phyloP scores from a whole-genome alignment of 805 yeast species.

The Ogataea methanolica region DNA sequence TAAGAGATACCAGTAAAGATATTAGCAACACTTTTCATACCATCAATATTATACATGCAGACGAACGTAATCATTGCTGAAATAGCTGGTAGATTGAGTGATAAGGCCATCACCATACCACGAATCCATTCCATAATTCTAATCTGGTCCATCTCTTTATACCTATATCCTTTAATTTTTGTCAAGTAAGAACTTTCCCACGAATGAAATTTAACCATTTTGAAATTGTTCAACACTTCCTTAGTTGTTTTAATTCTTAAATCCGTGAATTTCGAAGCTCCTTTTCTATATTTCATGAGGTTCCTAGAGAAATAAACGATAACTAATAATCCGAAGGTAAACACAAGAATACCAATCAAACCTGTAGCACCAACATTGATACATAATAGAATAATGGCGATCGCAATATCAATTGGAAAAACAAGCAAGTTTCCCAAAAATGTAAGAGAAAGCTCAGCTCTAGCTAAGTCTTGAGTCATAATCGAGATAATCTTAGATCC shows the following conservation, averaged over 20 bases:
- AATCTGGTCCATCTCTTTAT: conserved; percentile 53
- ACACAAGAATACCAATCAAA: conserved; percentile 62
- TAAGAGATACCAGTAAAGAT: conserved; percentile 66
- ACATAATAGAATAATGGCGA: conserved; percentile 58
- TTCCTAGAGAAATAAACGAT: conserved; percentile 43
- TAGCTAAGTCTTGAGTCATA: conserved; percentile 73
- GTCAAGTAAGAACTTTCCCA: conserved; percentile 80
- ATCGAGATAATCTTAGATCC: conserved; percentile 69
- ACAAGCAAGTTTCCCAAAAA: conserved; percentile 60
- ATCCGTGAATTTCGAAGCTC: conserved; percentile 63
- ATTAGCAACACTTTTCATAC: conserved; percentile 47
- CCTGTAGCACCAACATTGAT: conserved; percentile 70
- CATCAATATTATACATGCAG: conserved; percentile 31
- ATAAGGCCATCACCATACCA: conserved; percentile 51
- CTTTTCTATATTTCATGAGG: conserved; percentile 48
- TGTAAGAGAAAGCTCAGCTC: conserved; percentile 68
- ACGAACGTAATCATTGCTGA: conserved; percentile 59
- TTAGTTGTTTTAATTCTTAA: conserved; percentile 67
- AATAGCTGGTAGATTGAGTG: conserved; percentile 55
- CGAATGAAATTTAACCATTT: conserved; percentile 77
- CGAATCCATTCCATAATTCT: conserved; percentile 58
- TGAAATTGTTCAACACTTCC: conserved; percentile 72
- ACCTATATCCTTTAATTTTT: conserved; percentile 50
- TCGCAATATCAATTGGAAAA: conserved; percentile 56
- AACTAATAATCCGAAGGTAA: conserved; percentile 43